Conservation (phyloP, 1,284 basidiomycete genomes). For the Vanrija sp. region DNA sequence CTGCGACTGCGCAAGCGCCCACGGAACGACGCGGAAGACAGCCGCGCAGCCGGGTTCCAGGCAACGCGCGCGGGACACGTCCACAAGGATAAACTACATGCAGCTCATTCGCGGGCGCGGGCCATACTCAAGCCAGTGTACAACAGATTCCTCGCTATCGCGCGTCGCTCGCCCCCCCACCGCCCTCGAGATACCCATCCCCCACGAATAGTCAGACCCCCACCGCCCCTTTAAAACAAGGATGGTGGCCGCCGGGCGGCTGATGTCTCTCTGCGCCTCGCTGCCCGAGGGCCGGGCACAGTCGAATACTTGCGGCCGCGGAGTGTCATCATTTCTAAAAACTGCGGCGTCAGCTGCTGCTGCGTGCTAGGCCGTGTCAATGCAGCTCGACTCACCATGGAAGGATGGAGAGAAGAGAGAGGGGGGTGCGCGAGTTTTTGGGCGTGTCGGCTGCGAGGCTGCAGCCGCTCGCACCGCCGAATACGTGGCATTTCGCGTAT, state of each 20-base stretch:
- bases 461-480: background rate
- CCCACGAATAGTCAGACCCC: conserved; percentile 34
- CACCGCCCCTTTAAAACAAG: conserved; percentile 42
- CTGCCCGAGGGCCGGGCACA: conserved; percentile 17
- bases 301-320: conserved; percentile 35
- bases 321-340: conserved; percentile 37
- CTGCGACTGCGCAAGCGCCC: too few relatives aligned
- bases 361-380: background rate
- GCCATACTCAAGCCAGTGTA: too few relatives aligned
- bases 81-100: too few relatives aligned
- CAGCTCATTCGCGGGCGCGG: too few relatives aligned
- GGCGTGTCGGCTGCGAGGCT: background rate
- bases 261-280: conserved; percentile 28
- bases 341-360: conserved; percentile 5
- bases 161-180: background rate
- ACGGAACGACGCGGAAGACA: too few relatives aligned
- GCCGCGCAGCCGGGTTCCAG: too few relatives aligned
- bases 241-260: conserved; percentile 39
- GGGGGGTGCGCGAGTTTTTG: background rate
- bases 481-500: too few relatives aligned
- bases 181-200: background rate
- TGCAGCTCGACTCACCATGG: conserved; percentile 16
- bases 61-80: too few relatives aligned
- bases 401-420: conserved; percentile 23
- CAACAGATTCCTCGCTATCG: too few relatives aligned